Base-by-base conservation (phyloP, 805 yeast species). In the Candida koratica region DNA sequence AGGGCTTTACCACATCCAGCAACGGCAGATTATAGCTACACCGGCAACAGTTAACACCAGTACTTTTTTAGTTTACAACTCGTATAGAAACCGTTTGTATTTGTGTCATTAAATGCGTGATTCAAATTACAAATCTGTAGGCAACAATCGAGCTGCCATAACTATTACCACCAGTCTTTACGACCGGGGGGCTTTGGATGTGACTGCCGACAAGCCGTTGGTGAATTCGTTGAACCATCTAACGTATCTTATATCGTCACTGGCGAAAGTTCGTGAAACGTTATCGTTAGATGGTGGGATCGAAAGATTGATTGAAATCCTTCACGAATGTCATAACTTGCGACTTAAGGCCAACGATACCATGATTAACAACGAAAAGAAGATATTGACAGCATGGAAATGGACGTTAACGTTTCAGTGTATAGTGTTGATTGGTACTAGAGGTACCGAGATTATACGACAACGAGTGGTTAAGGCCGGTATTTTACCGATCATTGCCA, bases 361-460 rank as follows among this genome's bases (percentile, higher is more conserved):
- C 39, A 55, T 60, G 19, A 56, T 60, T 43, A 60, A 59, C 42
- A 53, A 57, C 32, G 73, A 67, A 39, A 58, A 53, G 43, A 67
- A 64, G 41, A 72, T 79, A 17, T 67, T 86, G 44, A 69, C 83
- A n/a, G 89, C 95, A 0, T 90, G 96, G 96, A 90, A 90, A 63
- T 90, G 98, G 98, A 85, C 95, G 5, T 64, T 90, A 37, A 85
- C 97, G 0, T 79, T 93, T 53, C 98, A 90, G 64, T 89, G 97
- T 55, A 64, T 90, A 38, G 95, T 90, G 1, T 71, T 87, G 38
- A 79, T 90, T 13, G 96, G 97, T 10, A 88, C 97, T 1, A 72
- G 97, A 47, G 98, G 98, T 16, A 79, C 94, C 1, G 97, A 89
- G 57, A 64, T 69, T 35, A 85, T 89, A 32, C 70, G 98, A 34